These are phyloP conservation scores for Xylaria palmicola DNA, from an alignment of 495 filamentous ascomycete species.

Conservation along the genomic window DNA sequence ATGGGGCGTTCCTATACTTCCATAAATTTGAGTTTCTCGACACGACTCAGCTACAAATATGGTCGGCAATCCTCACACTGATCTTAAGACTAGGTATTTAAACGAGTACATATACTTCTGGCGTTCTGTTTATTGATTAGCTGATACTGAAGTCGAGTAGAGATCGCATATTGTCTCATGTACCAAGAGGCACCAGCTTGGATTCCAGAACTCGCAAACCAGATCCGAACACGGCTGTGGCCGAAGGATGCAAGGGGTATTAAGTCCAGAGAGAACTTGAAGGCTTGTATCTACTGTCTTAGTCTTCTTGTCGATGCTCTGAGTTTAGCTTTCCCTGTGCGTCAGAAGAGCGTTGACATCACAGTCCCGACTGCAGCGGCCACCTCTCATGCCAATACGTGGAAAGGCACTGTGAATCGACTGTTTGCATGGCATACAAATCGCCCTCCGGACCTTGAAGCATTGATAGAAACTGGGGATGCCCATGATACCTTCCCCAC, in stretches of 20 bases:
- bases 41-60: conserved; percentile 6
- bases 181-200: conserved; percentile 4
- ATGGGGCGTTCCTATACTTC: conserved; percentile 3
- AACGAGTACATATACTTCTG: neutral
- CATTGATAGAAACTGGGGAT: conserved; percentile 8
- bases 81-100: conserved; percentile 18
- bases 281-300: conserved; percentile 13
- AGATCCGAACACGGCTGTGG: neutral
- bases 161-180: conserved; percentile 22
- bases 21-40: conserved; percentile 4
- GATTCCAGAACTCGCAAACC: conserved; percentile 4
- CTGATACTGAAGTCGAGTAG: neutral
- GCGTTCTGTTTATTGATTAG: neutral
- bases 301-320: conserved; percentile 13
- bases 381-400: neutral
- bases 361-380: neutral
- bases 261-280: neutral
- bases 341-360: neutral
- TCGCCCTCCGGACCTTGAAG: conserved; percentile 12
- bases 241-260: neutral
- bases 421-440: conserved; percentile 11
- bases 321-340: conserved; percentile 3
- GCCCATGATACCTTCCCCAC: conserved; percentile 31
- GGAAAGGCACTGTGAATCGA: neutral
- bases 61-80: conserved; percentile 10